These are phyloP conservation scores for Apium graveolens DNA, from an alignment of 129 eudicot genomes.

Conservation along the genomic window DNA sequence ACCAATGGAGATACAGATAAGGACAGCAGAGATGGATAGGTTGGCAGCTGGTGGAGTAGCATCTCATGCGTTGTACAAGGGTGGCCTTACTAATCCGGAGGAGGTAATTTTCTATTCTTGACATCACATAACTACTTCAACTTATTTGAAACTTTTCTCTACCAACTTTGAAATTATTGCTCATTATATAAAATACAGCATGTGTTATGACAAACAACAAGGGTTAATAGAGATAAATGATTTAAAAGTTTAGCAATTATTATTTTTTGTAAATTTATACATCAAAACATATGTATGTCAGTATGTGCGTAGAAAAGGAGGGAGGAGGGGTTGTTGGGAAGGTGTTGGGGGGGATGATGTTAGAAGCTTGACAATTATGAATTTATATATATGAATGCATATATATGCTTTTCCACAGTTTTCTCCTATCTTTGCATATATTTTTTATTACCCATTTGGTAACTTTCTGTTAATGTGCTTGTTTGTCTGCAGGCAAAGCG, in stretches of 20 bases:
- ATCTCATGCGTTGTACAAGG: slow-evolving; percentile 85
- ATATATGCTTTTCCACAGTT: background rate
- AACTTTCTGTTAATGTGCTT: background rate
- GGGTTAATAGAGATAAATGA: background rate
- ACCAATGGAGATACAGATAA: slow-evolving; percentile 80
- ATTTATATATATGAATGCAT: no score
- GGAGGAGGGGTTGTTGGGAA: no score
- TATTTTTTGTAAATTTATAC: background rate
- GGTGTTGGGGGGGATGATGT: no score
- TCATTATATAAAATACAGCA: background rate
- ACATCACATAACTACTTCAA: background rate
- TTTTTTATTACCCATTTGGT: background rate
- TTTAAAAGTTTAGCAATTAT: background rate
- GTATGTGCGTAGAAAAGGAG: no score
- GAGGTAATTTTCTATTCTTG: slow-evolving; percentile 42
- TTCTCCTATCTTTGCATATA: background rate
- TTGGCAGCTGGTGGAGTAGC: slow-evolving; percentile 85
- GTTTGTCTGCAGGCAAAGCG: slow-evolving; percentile 60
- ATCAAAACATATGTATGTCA: no score
- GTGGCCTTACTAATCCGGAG: slow-evolving; percentile 81
- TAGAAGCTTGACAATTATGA: no score
- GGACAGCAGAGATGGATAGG: slow-evolving; percentile 79
- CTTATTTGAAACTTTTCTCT: background rate
- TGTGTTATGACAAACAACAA: background rate
- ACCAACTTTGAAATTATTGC: background rate